phyloP scores from a whole-genome alignment of 495 filamentous ascomycete species.

The Recurvomyces mirabilis region DNA sequence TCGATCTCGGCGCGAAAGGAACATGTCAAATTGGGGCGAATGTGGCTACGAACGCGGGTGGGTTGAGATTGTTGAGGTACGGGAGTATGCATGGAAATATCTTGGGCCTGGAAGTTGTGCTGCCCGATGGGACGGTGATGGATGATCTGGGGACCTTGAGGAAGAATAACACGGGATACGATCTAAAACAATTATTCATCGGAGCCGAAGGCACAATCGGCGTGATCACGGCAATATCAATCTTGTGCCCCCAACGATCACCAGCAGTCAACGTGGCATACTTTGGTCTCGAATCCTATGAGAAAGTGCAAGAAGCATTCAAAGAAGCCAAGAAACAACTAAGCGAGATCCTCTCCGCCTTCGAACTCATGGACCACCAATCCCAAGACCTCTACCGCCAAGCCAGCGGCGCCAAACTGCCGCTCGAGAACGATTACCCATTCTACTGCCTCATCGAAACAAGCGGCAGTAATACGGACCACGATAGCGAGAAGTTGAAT shows the following conservation, averaged over 20 bases:
- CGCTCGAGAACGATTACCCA: slow-evolving; percentile 69
- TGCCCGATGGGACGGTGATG: slow-evolving; percentile 83
- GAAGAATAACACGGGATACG: slow-evolving; percentile 98
- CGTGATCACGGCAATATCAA: slow-evolving; percentile 79
- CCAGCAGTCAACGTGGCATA: slow-evolving; percentile 82
- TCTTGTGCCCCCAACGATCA: slow-evolving; percentile 76
- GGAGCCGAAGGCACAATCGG: slow-evolving; percentile 90
- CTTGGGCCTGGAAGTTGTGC: slow-evolving; percentile 81
- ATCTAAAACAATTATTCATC: slow-evolving; percentile 95
- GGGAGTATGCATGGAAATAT: slow-evolving; percentile 89
- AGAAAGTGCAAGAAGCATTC: slow-evolving; percentile 73
- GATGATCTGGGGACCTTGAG: slow-evolving; percentile 76
- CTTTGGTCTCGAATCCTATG: slow-evolving; percentile 76
- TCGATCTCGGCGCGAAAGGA: slow-evolving; percentile 93
- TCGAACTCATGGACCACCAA: slow-evolving; percentile 87
- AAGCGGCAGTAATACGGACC: slow-evolving; percentile 83
- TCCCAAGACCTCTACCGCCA: slow-evolving; percentile 63
- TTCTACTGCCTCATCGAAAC: slow-evolving; percentile 98
- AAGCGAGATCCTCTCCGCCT: slow-evolving; percentile 89
- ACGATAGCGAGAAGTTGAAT: slow-evolving; percentile 68
- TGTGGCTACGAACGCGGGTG: slow-evolving; percentile 92
- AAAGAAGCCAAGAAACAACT: slow-evolving; percentile 78
- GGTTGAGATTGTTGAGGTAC: slow-evolving; percentile 79
- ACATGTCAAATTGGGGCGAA: slow-evolving; percentile 98
- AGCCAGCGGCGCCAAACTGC: slow-evolving; percentile 62